Evolutionary conservation across 768 basidiomycete genomes (phyloP).

Genomic region (Phlebiopsis flavidoalba): DNA sequence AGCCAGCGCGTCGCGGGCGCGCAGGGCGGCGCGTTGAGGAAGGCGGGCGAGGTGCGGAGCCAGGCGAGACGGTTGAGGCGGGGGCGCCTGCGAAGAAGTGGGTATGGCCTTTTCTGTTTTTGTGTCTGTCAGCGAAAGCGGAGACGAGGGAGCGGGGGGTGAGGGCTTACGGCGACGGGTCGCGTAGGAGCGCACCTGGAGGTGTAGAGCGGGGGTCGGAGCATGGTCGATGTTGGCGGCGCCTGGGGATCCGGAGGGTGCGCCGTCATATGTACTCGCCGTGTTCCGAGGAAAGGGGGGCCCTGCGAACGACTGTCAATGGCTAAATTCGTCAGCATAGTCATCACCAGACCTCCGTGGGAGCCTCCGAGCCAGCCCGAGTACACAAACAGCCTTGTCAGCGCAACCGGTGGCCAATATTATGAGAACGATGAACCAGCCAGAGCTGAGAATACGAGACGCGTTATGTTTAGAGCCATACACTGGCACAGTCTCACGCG

Average conservation of each 20-base stretch:
- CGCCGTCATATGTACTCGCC: neutral
- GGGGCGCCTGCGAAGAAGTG: slow-evolving; percentile 57
- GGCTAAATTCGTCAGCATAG: slow-evolving; percentile 1
- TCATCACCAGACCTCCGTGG: neutral
- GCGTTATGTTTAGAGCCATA: neutral
- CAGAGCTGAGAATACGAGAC: neutral
- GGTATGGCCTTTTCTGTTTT: slow-evolving; percentile 9
- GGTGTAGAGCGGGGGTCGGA: neutral
- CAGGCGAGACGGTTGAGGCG: slow-evolving; percentile 78
- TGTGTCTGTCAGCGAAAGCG: neutral
- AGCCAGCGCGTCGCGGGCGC: slow-evolving; percentile 67
- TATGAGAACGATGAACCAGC: neutral
- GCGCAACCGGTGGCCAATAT: neutral
- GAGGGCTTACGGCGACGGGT: neutral
- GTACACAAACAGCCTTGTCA: neutral
- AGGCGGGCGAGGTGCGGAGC: slow-evolving; percentile 63
- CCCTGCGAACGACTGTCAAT: neutral
- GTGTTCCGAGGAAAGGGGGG: neutral
- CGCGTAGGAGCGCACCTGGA: neutral
- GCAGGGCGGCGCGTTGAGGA: slow-evolving; percentile 66
- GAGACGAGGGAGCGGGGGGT: neutral
- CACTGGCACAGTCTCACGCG: neutral
- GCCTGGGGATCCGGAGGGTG: neutral
- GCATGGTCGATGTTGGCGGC: neutral
- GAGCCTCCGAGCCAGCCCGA: neutral